These are phyloP conservation scores for Phoma herbarum DNA, from an alignment of 2,329 filamentous ascomycete species.

Conservation along the genomic window DNA sequence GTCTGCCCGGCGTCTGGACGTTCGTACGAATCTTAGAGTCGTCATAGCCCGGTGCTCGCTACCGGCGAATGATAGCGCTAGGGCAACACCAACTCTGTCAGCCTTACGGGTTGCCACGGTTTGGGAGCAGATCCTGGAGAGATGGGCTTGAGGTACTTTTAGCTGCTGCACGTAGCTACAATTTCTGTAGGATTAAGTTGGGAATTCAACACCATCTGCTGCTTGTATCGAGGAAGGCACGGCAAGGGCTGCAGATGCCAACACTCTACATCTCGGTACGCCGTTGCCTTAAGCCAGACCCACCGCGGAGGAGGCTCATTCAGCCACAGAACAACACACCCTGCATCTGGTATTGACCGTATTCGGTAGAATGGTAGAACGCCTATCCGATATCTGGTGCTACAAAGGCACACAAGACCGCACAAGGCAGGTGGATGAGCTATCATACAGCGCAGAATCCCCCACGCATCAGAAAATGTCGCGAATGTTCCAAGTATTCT, in stretches of 20 bases:
- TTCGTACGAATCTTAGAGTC: slow-evolving; percentile 1
- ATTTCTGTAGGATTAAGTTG: neutral
- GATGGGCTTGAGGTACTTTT: neutral
- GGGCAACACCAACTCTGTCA: slow-evolving; percentile 1
- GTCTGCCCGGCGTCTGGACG: slow-evolving; percentile 12
- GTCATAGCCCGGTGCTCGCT: slow-evolving; percentile 14
- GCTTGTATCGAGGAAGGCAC: neutral
- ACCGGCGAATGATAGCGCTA: slow-evolving; percentile 1
- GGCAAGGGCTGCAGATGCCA: neutral
- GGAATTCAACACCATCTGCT: neutral
- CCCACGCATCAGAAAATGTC: neutral
- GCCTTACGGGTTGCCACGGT: slow-evolving; percentile 2
- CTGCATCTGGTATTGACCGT: neutral
- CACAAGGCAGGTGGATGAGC: neutral
- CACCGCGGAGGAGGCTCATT: slow-evolving; percentile 5
- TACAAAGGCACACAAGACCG: neutral
- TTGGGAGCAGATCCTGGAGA: neutral
- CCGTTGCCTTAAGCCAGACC: slow-evolving; percentile 7
- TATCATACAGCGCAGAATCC: neutral
- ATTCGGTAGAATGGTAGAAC: neutral
- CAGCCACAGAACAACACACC: slow-evolving; percentile 9
- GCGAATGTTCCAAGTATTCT: too few species aligned
- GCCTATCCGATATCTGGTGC: neutral
- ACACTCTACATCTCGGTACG: neutral
- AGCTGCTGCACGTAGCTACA: neutral